Conservation (phyloP, 2,329 filamentous ascomycete species). For the Hirsutella thompsonii region DNA sequence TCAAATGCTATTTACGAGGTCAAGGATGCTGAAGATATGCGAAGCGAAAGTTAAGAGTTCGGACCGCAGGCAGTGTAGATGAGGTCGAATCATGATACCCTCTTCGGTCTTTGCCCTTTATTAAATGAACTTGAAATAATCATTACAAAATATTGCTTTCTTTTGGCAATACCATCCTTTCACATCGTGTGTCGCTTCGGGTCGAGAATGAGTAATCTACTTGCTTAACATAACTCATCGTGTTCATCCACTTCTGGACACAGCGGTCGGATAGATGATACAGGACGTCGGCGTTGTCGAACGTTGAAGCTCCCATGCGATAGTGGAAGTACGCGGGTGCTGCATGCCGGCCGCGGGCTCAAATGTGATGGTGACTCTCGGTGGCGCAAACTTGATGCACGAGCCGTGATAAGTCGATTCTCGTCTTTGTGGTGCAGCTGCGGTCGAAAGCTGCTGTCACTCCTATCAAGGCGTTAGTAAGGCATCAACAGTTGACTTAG, state of each 20-base stretch:
- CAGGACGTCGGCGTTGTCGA: not conserved
- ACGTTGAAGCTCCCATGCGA: not conserved
- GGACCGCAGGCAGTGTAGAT: too few relatives aligned
- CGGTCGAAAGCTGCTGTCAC: constrained; percentile 5
- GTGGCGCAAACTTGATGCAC: constrained; percentile 1
- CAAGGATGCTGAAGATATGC: too few relatives aligned
- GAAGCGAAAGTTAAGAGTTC: too few relatives aligned
- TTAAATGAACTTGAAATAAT: too few relatives aligned
- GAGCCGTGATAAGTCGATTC: constrained; percentile 13
- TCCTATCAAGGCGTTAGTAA: constrained; percentile 15
- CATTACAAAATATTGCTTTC: too few relatives aligned
- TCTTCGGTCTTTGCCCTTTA: too few relatives aligned
- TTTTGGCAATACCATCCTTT: too few relatives aligned
- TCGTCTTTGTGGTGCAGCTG: constrained; percentile 13
- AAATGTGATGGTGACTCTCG: not conserved
- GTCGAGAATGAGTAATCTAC: too few relatives aligned
- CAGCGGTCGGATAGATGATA: not conserved
- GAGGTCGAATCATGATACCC: too few relatives aligned
- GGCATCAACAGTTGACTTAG: constrained; percentile 7
- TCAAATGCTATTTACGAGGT: too few relatives aligned
- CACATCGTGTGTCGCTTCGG: too few relatives aligned
- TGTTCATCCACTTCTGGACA: not conserved
- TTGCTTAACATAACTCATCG: not conserved
- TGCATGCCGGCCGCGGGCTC: not conserved
- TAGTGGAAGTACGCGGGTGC: not conserved